A percentile compares a stretch with the other conserved stretches of the same genome.
Conservation (phyloP, 371 early-diverging fungal species). For the Dentiscutata heterogama region DNA sequence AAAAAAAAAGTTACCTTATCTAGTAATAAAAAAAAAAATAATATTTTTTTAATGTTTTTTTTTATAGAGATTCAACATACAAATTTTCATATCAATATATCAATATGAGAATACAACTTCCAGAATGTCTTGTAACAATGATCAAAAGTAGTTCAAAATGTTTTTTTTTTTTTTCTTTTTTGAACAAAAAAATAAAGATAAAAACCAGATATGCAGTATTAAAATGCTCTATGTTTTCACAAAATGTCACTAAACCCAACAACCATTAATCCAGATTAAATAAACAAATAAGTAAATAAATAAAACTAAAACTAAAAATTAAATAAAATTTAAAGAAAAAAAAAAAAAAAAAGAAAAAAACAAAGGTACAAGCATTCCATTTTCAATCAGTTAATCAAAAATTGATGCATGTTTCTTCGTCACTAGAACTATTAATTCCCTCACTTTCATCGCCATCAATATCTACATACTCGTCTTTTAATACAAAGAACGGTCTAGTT, state of each 20-base stretch:
- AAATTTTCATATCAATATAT: no score
- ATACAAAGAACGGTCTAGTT: constrained; percentile 36
- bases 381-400: not conserved
- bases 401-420: constrained; percentile 32
- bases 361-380: not conserved
- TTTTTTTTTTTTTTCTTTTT: no score
- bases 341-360: not conserved
- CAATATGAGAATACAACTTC: no score
- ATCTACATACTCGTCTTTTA: constrained; percentile 7
- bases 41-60: no score
- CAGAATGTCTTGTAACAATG: no score
- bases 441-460: constrained; percentile 26
- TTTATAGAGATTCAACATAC: no score
- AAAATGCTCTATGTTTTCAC: no score
- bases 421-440: constrained; percentile 35
- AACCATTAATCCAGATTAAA: not conserved
- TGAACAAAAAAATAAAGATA: no score
- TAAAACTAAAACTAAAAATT: not conserved
- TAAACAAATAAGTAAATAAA: not conserved
- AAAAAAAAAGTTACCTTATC: no score
- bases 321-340: not conserved
- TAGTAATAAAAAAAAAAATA: no score
- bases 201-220: no score
- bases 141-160: no score
- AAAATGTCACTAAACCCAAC: not conserved